Conservation (phyloP, 768 basidiomycete species). For the Hydnomerulius pinastri region DNA sequence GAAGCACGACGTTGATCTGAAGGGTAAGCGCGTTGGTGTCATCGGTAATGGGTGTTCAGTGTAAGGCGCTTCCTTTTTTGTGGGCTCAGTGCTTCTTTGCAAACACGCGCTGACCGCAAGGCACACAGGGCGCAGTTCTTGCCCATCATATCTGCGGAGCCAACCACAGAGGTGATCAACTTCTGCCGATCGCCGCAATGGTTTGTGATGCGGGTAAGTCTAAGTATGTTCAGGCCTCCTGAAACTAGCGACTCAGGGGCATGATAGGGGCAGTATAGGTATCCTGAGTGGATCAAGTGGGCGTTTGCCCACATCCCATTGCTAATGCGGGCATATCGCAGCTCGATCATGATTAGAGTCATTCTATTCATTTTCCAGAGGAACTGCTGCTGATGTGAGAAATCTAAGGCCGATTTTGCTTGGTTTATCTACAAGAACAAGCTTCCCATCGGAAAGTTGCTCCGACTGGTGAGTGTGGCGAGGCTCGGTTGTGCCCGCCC, state of each 20-base stretch:
- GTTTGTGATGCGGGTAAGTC: slow-evolving; percentile 50
- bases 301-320: slow-evolving; percentile 52
- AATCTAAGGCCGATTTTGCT: slow-evolving; percentile 11
- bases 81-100: slow-evolving; percentile 1
- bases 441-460: slow-evolving; percentile 28
- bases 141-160: slow-evolving; percentile 52
- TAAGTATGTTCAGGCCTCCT: not conserved
- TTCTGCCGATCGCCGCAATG: slow-evolving; percentile 64
- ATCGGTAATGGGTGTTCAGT: slow-evolving; percentile 67
- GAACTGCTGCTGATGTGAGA: not conserved
- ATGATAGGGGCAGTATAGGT: slow-evolving; percentile 41
- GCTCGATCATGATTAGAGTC: slow-evolving; percentile 48
- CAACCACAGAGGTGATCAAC: slow-evolving; percentile 52
- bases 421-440: slow-evolving; percentile 44
- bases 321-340: slow-evolving; percentile 48
- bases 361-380: slow-evolving; percentile 6
- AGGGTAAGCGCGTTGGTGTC: slow-evolving; percentile 56
- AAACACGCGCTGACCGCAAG: slow-evolving; percentile 6
- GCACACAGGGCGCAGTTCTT: slow-evolving; percentile 56
- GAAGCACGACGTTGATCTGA: slow-evolving; percentile 53
- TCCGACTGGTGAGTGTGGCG: slow-evolving; percentile 31
- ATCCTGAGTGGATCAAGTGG: slow-evolving; percentile 49
- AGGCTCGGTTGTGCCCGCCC: not conserved
- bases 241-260: not conserved
- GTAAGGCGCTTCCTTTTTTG: slow-evolving; percentile 34